Evolutionary conservation across 306 rosid genomes (phyloP), one percentile per base, ranked within the genome.

Genomic region (Vigna reflexopilosa): DNA sequence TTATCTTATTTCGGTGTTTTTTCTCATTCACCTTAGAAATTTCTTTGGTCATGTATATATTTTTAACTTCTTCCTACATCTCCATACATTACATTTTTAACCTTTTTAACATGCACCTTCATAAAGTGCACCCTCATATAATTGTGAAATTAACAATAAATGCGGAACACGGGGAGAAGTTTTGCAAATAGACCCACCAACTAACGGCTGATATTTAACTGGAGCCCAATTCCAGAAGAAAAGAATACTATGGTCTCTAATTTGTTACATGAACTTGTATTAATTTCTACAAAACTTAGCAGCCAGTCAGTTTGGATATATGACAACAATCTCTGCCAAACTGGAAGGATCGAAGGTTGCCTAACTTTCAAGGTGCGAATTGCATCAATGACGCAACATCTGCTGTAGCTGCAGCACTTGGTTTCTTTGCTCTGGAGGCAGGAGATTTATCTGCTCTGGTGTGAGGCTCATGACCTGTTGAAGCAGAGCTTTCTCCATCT

Each of bases 401-500:
- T 88, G 92, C 84, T 93, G 99, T 77, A 96, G 89, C 82, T 93
- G 97, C 69, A 93, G 89, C 84, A 96, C 99, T 88, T 93, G 99
- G 76, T 87, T 93, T 80, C 97, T 87, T 80, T 93, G 98, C 72
- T 96, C 99, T 12, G 98, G 97, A 63, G 99, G 98, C 16, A 91
- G 79, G 32, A 93, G 90, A 84, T 93, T 87, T 56, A 93, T 88
- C 84, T 91, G 96, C 59, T 90, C 98, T 0, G 89, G 96, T 48
- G 98, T 91, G 70, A 96, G 97, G 86, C 93, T 93, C 99, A 93
- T 96, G 79, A 96, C 99, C 78, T 93, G 99, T 83, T 96, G 99
- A 76, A 93, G 99, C 78, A 93, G 81, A 1, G 91, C 92, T 89
- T 90, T 91, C 90, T 95, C 99, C 98, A 89, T 91, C 59, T 95